Evolutionary conservation across 2,329 filamentous ascomycete genomes (phyloP).

Genomic region (Colletotrichum cereale): DNA sequence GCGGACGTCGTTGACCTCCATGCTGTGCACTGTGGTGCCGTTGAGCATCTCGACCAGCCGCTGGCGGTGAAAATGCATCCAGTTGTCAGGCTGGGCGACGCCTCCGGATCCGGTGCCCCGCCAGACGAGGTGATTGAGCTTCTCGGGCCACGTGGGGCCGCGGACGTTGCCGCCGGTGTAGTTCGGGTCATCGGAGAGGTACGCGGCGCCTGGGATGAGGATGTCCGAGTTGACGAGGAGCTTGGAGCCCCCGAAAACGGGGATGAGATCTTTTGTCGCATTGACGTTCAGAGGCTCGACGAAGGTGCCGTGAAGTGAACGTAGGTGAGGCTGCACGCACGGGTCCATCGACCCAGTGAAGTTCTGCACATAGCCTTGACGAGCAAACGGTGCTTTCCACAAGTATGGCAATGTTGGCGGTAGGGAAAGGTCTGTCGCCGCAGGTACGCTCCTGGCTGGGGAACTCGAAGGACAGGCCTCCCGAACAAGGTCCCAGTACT

Average conservation of each 20-base stretch:
- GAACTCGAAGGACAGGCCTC: conserved; percentile 69
- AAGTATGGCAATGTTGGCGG: conserved; percentile 51
- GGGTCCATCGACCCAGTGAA: conserved; percentile 70
- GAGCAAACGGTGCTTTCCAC: conserved; percentile 53
- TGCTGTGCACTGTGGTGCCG: conserved; percentile 64
- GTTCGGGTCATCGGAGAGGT: conserved; percentile 68
- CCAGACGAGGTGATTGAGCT: conserved; percentile 70
- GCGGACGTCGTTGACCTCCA: conserved; percentile 57
- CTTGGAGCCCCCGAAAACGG: conserved; percentile 73
- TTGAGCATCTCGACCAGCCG: conserved; percentile 79
- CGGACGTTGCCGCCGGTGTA: conserved; percentile 69
- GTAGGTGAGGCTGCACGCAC: conserved; percentile 68
- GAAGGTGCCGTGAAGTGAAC: conserved; percentile 67
- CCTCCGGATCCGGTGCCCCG: conserved; percentile 75
- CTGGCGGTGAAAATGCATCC: conserved; percentile 78
- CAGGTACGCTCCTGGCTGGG: conserved; percentile 54
- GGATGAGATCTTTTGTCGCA: conserved; percentile 67
- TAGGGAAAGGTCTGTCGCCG: conserved; percentile 47
- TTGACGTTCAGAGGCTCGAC: conserved; percentile 65
- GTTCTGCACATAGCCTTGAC: conserved; percentile 66
- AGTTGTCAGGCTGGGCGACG: conserved; percentile 64
- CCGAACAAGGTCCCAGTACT: conserved; percentile 71
- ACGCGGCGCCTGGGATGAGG: conserved; percentile 74
- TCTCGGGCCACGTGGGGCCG: conserved; percentile 70
- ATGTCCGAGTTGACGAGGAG: conserved; percentile 74